Base-by-base conservation (phyloP, 2,329 filamentous ascomycete species). In the Leptodontidium sp. region DNA sequence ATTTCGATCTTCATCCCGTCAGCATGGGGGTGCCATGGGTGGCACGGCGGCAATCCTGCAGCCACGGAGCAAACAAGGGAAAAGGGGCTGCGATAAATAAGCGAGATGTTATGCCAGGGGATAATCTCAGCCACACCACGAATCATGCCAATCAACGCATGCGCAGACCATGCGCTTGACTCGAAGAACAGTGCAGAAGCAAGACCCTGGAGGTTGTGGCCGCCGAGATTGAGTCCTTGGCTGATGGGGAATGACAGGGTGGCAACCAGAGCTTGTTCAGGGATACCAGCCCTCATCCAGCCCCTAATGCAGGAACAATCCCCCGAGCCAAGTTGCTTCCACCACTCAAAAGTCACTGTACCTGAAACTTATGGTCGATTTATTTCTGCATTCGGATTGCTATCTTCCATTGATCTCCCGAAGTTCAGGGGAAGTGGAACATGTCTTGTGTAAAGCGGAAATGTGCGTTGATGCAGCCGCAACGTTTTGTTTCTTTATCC, bases 31-130 rank as follows among this genome's bases (percentile, higher is more conserved):
- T 40, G 38, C 64, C 24, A 26, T 32, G 45, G 49, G 50, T 53
- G 14, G 47, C 47, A 55, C 55, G 61, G 68, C 68, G 68, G 64
- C 65, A 70, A 70, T 52, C n/a, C 62, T 65, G 65, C 65, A 65
- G 50, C 52, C n/a, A 40, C 35, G 35, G 52, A 58, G 35, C 35
- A 58, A 58, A 58, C 35, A 58, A 12, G 17, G n/a, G 32, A 38
- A 9, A 58, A n/a, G 35, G 17, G 32, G n/a, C 4, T 40, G 32
- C 17, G 32, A 40, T 17, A 21, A 58, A n/a, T 58, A 58, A 58
- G 55, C 55, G 55, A 58, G 35, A 58, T 58, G 14, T 17, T n/a
- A 17, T 40, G 55, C n/a, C 55, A 38, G n/a, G 55, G 52, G n/a
- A 24, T 1, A 7, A 17, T 24, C n/a, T 40, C 55, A 58, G 55